A percentile compares a stretch with the other conserved stretches of the same genome.
Conservation (phyloP, 352 stramenopile genomes). For the Phytophthora tentaculata region DNA sequence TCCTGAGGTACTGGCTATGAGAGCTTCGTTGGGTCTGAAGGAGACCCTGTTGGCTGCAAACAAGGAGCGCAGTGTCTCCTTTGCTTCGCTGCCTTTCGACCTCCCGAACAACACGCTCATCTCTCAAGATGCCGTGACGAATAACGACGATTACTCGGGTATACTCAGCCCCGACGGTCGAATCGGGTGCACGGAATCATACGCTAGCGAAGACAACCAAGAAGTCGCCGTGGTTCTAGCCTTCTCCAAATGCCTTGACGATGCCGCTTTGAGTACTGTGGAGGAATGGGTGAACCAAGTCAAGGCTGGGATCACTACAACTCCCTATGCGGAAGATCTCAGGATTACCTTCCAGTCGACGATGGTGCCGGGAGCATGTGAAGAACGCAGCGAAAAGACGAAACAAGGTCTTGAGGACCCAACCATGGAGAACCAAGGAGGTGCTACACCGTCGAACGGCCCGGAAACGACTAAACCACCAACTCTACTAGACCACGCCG, state of each 20-base stretch:
- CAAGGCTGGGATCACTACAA: conserved; percentile 11
- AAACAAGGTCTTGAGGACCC: conserved; percentile 24
- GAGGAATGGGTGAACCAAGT: conserved; percentile 57
- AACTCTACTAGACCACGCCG: conserved; percentile 18
- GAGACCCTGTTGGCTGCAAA: conserved; percentile 24
- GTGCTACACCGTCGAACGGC: too few relatives aligned
- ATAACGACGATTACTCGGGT: not conserved
- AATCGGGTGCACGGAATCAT: conserved; percentile 26
- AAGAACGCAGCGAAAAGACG: conserved; percentile 38
- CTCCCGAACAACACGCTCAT: conserved; percentile 22
- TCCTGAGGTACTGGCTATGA: conserved; percentile 2
- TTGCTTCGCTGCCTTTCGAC: conserved; percentile 24
- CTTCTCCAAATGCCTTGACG: conserved; percentile 68
- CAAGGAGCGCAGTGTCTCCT: conserved; percentile 28
- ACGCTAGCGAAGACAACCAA: conserved; percentile 5
- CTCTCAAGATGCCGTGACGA: conserved; percentile 13
- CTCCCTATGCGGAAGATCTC: not conserved
- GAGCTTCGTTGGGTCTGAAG: conserved; percentile 30
- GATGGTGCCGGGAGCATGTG: conserved; percentile 50
- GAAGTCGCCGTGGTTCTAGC: conserved; percentile 49
- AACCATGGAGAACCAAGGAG: conserved; percentile 19
- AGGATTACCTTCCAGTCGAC: conserved; percentile 44
- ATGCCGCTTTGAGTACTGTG: conserved; percentile 44
- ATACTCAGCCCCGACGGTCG: conserved; percentile 7
- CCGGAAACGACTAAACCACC: not conserved